phyloP scores from a whole-genome alignment of 768 basidiomycete genomes.

The Gymnopilus junonius region DNA sequence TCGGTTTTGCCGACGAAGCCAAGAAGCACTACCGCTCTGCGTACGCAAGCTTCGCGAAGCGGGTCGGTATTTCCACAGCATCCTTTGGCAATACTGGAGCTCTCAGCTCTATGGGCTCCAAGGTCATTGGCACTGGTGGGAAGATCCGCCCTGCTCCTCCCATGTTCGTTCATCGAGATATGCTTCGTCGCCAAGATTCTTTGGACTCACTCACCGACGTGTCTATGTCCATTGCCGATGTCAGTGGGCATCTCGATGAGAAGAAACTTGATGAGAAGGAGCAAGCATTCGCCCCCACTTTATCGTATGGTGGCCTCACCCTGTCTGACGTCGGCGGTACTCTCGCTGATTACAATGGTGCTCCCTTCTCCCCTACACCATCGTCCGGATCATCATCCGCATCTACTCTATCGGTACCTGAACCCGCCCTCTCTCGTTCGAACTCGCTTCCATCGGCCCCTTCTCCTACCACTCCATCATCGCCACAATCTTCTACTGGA shows the following conservation, averaged over 20 bases:
- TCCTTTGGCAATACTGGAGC: conserved; percentile 23
- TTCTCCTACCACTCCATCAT: not conserved
- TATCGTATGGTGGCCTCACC: conserved; percentile 40
- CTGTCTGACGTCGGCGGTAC: conserved; percentile 44
- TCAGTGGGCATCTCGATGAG: conserved; percentile 38
- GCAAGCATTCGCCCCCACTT: conserved; percentile 34
- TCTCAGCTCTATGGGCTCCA: conserved; percentile 32
- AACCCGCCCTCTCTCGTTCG: conserved; percentile 30
- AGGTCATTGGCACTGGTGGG: conserved; percentile 27
- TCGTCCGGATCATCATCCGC: conserved; percentile 42
- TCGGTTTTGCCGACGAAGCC: conserved; percentile 68
- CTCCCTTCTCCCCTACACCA: conserved; percentile 34
- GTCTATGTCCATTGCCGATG: conserved; percentile 43
- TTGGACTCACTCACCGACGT: conserved; percentile 51
- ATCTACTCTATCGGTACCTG: conserved; percentile 35
- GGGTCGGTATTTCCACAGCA: conserved; percentile 34
- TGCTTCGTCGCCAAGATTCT: conserved; percentile 52
- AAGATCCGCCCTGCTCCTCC: conserved; percentile 42
- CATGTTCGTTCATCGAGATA: conserved; percentile 49
- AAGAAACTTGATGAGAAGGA: conserved; percentile 40
- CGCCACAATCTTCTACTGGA: conserved; percentile 2
- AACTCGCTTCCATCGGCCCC: conserved; percentile 34
- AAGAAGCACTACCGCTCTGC: conserved; percentile 52
- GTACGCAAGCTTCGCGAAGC: conserved; percentile 42
- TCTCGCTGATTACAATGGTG: conserved; percentile 39